Percentiles rank a stretch among this genome's conserved stretches.
Conservation (phyloP, 371 early-diverging fungal species). For the Saksenaea vasiformis region DNA sequence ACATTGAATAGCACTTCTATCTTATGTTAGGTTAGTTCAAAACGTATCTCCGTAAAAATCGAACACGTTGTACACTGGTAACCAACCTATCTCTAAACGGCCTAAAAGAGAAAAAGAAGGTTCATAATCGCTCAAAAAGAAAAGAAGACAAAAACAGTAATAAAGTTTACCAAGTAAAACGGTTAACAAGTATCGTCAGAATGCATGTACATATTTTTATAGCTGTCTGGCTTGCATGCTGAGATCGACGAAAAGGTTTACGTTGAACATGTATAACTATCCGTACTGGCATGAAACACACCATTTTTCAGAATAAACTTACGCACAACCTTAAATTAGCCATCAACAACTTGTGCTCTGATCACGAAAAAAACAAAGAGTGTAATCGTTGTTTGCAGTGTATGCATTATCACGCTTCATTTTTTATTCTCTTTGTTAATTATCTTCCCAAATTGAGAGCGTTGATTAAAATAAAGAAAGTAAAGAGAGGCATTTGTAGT, state of each 20-base stretch:
- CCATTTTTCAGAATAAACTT: neutral
- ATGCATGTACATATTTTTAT: neutral
- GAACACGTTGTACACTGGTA: no score
- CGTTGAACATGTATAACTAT: neutral
- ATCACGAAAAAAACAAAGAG: neutral
- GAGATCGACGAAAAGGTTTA: neutral
- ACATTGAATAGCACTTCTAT: no score
- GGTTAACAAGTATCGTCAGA: neutral
- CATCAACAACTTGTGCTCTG: neutral
- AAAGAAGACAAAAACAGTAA: neutral
- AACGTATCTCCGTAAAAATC: no score
- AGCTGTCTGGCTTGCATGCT: neutral
- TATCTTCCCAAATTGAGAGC: neutral
- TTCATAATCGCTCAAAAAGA: neutral
- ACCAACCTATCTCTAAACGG: no score
- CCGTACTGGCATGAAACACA: neutral
- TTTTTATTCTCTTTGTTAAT: neutral
- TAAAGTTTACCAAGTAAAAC: neutral
- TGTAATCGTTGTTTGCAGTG: neutral
- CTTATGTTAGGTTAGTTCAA: no score
- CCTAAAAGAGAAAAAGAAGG: no score
- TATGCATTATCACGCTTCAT: neutral
- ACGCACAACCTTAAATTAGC: constrained; percentile 2
- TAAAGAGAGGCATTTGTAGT: neutral
- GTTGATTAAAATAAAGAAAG: neutral